Base-by-base conservation (phyloP, 1,284 basidiomycete species). In the Moesziomyces antarcticus region DNA sequence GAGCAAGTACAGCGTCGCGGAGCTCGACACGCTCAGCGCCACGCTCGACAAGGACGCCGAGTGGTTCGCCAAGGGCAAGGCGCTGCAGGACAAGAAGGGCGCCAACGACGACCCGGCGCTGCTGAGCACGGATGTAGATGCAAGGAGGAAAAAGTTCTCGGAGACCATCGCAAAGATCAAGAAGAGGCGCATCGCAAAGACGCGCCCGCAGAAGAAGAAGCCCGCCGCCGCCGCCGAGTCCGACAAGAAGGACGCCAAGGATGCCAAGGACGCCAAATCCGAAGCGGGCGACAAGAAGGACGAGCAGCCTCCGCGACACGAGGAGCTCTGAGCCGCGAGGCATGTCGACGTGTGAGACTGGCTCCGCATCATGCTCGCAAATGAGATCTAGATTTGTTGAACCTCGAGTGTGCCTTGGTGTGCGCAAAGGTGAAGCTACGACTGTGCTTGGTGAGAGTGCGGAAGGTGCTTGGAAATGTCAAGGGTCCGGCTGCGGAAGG, bases 1-100 rank as follows among this genome's bases (percentile, higher is more conserved):
- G 30, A 76, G 72, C 65, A 84, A 83, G 68, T 84, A 83, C 61
- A 76, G 78, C 42, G 63, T 68, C 10, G 65, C 80, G 14, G 84
- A 85, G 58, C 69, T 85, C 10, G 82, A 84, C 33, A 14, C 71
- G 20, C 66, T 85, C 27, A 52, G 52, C 18, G 59, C 61, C 5
- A 73, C 75, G 46, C 43, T 83, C 14, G 64, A 77, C 20, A 71
- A 77, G 42, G 82, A 84, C 47, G 56, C 40, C 8, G 66, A 74
- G 25, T 85, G 84, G 84, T 81, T 84, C 47, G 60, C 66, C 16
- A 78, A 83, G 44, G 76, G 79, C 6, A 73, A 63, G 27, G 51
- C 24, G 22, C 61, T 78, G 53, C 82, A 84, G 53, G 68, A 57
- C 24, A 69, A 79, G 57, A 65, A 66, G 43, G 59, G 67, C 14